Base-by-base conservation (phyloP, 78 protist genomes). In the Capsaspora owczarzaki region DNA sequence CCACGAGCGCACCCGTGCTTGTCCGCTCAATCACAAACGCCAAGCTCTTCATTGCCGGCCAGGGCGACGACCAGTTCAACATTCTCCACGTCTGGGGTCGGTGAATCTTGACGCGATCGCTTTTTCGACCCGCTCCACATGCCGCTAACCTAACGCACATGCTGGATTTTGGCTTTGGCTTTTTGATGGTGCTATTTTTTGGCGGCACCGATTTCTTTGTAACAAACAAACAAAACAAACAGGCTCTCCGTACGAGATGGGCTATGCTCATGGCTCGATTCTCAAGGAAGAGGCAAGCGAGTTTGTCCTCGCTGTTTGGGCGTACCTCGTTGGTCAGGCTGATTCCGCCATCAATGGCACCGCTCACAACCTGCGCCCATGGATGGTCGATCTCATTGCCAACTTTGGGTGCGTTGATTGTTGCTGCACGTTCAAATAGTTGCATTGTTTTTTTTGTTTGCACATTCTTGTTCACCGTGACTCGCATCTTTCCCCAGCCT, bases 181-280 rank as follows among this genome's bases (percentile, higher is more conserved):
- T n/a, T n/a, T n/a, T n/a, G n/a, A n/a, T n/a, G n/a, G n/a, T n/a
- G n/a, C n/a, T n/a, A n/a, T n/a, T n/a, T n/a, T n/a, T n/a, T n/a
- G n/a, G n/a, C n/a, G n/a, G n/a, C n/a, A n/a, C n/a, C n/a, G n/a
- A n/a, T n/a, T n/a, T n/a, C n/a, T n/a, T n/a, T n/a, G n/a, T n/a
- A n/a, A n/a, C n/a, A n/a, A n/a, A n/a, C n/a, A n/a, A n/a, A n/a
- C n/a, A n/a, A n/a, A n/a, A n/a, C n/a, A n/a, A n/a, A n/a, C 38
- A 78, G 69, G 74, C 33, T 23, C 78, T 14, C 60, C 63, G 19
- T 41, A 61, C 44, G 83, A 80, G 71, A 42, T 63, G 56, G 85
- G 85, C 23, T 44, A 40, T 2, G 85, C 85, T 1, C 71, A 69
- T 41, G 85, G 85, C 12, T 2, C 8, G 33, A 22, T 82, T 2